Base-by-base conservation (phyloP, 495 filamentous ascomycete genomes). In the Thermochaetoides thermophila region DNA sequence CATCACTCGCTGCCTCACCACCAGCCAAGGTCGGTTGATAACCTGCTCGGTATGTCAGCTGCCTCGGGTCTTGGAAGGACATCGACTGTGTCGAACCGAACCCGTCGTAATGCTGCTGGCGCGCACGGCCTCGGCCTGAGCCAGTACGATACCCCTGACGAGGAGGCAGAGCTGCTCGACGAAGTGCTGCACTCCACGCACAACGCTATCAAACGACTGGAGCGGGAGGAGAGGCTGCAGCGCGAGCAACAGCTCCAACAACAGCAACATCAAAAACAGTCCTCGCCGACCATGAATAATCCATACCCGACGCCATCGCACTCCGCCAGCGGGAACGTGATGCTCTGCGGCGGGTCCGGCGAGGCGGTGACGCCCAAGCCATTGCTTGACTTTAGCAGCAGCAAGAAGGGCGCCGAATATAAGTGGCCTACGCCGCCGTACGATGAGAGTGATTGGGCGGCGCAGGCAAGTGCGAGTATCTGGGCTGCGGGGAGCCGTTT, bases 351-450 rank as follows among this genome's bases (percentile, higher is more conserved):
- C 13, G 74, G 76, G 27, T 59, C 61, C 21, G 62, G 76, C 32
- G 73, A 84, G 36, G 61, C 64, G 11, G 52, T 75, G 8, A 71
- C 69, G 17, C 77, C 76, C 28, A 68, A 72, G 37, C 63, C 64
- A 3, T 45, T 70, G 26, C 55, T 64, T 24, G 54, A 62, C 27
- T 50, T 52, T 11, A 24, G 11, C 21, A 24, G 11, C 6, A n/a
- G n/a, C 46, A 73, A 69, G 38, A 64, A 74, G 39, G 55, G 66
- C 17, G 49, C 63, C 10, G 66, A 69, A 37, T 69, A 79, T 27
- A 84, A 86, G 54, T 93, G 84, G 81, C 86, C 86, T 17, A 96
- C 89, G n/a, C 91, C 91, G 24, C 89, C 89, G 17, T 91, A 92
- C 45, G 63, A 69, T 33, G 86, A 91, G 47, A 72, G 75, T 38